Evolutionary conservation across 768 basidiomycete genomes (phyloP).

Genomic region (Rhodocollybia butyracea): DNA sequence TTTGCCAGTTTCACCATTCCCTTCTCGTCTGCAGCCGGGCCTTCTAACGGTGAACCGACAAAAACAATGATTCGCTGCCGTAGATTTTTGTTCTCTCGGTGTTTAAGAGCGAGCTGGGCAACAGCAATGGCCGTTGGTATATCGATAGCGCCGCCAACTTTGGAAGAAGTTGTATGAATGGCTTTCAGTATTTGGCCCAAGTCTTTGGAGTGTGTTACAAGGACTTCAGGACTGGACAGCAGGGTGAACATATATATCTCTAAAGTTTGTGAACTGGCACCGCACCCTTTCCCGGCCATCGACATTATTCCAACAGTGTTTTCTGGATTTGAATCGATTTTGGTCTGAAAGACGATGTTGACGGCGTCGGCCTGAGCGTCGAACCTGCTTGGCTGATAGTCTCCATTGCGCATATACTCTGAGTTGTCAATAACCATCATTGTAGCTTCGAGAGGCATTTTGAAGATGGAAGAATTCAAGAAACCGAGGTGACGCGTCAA

Average conservation of each 20-base stretch:
- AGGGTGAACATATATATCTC: not conserved
- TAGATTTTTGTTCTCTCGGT: conserved; percentile 97
- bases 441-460: conserved; percentile 95
- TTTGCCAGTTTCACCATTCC: conserved; percentile 87
- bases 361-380: conserved; percentile 92
- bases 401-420: conserved; percentile 95
- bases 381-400: conserved; percentile 84
- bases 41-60: conserved; percentile 83
- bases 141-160: conserved; percentile 80
- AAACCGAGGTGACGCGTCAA: conserved; percentile 2
- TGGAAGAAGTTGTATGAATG: conserved; percentile 62
- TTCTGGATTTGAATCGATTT: conserved; percentile 95
- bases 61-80: conserved; percentile 95
- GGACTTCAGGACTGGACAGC: conserved; percentile 79
- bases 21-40: conserved; percentile 68
- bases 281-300: conserved; percentile 94
- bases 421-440: conserved; percentile 99
- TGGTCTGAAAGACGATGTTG: conserved; percentile 84
- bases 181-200: conserved; percentile 86
- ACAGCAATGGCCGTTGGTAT: conserved; percentile 89
- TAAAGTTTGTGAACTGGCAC: not conserved
- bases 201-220: conserved; percentile 95
- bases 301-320: conserved; percentile 98
- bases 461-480: conserved; percentile 21
- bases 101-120: conserved; percentile 95